Conservation (phyloP, 345 rosid genomes). For the Boechera stricta region DNA sequence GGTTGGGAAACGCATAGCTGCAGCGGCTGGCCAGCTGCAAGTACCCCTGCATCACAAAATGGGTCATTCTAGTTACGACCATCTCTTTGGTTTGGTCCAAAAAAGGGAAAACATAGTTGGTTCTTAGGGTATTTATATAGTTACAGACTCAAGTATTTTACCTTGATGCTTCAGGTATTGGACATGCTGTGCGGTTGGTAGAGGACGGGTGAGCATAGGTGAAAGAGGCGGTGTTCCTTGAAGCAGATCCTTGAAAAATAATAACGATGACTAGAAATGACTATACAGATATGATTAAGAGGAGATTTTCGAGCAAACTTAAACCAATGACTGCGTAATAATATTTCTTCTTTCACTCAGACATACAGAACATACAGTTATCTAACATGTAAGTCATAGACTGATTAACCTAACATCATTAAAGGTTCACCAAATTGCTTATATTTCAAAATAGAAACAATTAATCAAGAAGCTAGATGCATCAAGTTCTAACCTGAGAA, state of each 20-base stretch:
- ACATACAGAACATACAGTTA: not conserved
- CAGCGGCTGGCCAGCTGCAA: conserved; percentile 37
- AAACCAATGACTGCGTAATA: not conserved
- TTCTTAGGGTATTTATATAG: not conserved
- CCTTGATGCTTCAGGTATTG: conserved; percentile 70
- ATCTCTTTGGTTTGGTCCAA: not conserved
- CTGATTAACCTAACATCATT: not conserved
- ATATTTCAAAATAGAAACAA: not conserved
- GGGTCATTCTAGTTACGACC: not conserved
- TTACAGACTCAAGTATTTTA: conserved; percentile 20
- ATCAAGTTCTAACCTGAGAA: conserved; percentile 63
- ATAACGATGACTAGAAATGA: not conserved
- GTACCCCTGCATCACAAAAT: conserved; percentile 26
- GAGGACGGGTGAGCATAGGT: conserved; percentile 58
- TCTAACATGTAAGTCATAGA: not conserved
- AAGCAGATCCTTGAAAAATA: conserved; percentile 59
- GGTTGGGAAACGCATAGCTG: conserved; percentile 55
- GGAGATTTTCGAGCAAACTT: not conserved
- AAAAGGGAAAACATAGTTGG: not conserved
- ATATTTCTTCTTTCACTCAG: not conserved
- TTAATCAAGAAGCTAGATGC: not conserved
- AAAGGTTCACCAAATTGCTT: not conserved
- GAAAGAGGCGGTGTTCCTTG: conserved; percentile 58
- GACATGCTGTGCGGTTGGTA: conserved; percentile 55
- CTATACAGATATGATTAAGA: not conserved